phyloP scores from a whole-genome alignment of 352 stramenopile genomes.

The Phytophthora chlamydospora region DNA sequence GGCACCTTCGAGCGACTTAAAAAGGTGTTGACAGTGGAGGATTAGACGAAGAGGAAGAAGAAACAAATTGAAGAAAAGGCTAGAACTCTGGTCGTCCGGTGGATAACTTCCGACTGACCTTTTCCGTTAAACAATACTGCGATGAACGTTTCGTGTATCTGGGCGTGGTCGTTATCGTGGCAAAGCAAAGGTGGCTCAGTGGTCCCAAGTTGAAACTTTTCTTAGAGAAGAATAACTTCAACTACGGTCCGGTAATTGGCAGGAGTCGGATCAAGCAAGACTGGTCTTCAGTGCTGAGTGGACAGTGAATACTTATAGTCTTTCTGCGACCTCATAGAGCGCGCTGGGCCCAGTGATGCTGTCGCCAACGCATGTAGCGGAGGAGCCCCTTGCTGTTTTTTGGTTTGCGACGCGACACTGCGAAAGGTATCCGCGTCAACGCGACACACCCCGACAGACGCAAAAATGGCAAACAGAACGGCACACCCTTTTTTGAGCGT shows the following conservation, averaged over 20 bases:
- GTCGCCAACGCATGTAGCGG: no score
- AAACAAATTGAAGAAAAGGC: slow-evolving; percentile 17
- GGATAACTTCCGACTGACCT: slow-evolving; percentile 21
- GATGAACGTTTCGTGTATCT: slow-evolving; percentile 16
- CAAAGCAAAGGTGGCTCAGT: no score
- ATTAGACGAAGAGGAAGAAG: slow-evolving; percentile 39
- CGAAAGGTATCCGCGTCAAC: slow-evolving; percentile 40
- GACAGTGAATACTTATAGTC: no score
- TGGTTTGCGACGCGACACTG: slow-evolving; percentile 20
- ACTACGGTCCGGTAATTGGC: no score
- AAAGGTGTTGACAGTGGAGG: slow-evolving; percentile 83
- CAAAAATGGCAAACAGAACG: slow-evolving; percentile 16
- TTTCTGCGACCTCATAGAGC: no score
- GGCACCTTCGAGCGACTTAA: slow-evolving; percentile 95
- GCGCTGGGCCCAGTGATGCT: no score
- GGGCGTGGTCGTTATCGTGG: no score
- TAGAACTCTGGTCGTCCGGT: slow-evolving; percentile 36
- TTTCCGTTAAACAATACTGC: slow-evolving; percentile 37
- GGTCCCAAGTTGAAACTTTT: no score
- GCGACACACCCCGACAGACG: slow-evolving; percentile 30
- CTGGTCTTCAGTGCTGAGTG: no score
- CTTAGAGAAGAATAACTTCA: no score
- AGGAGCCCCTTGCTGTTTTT: no score
- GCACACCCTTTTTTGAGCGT: slow-evolving; percentile 16
- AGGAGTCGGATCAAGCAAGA: no score